Percentiles rank a stretch among this genome's conserved stretches.
Conservation (phyloP, 2,329 filamentous ascomycete species). For the Ophiostoma ulmi region DNA sequence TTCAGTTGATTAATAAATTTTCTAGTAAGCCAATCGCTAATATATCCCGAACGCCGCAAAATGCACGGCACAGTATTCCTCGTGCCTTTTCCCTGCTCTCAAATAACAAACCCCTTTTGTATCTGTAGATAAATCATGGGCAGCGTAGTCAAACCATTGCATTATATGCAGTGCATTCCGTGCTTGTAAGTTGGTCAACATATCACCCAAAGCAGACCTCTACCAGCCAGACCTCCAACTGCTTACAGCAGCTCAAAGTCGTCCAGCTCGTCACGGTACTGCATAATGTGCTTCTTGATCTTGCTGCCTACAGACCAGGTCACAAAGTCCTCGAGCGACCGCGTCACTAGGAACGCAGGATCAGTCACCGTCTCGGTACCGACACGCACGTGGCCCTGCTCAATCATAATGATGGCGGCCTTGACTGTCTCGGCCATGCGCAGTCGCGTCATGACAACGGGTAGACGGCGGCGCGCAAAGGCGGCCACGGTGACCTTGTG, state of each 20-base stretch:
- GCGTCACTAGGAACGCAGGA: slow-evolving; percentile 79
- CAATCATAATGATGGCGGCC: slow-evolving; percentile 79
- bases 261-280: slow-evolving; percentile 89
- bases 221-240: neutral
- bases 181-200: no score
- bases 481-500: slow-evolving; percentile 82
- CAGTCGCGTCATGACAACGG: slow-evolving; percentile 81
- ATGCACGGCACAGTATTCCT: neutral
- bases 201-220: neutral
- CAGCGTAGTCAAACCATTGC: neutral
- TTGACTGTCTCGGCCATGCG: slow-evolving; percentile 89
- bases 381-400: slow-evolving; percentile 89
- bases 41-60: slow-evolving; percentile 13
- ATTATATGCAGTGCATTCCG: neutral
- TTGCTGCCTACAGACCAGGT: slow-evolving; percentile 95
- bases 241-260: slow-evolving; percentile 82
- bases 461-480: slow-evolving; percentile 76
- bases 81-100: neutral
- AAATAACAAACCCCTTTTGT: neutral
- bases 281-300: slow-evolving; percentile 94
- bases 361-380: slow-evolving; percentile 88
- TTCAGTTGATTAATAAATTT: neutral
- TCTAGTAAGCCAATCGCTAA: slow-evolving; percentile 16
- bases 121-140: neutral
- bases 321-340: slow-evolving; percentile 91